These are phyloP conservation scores for Alternaria gansuensis DNA, from an alignment of 2,329 filamentous ascomycete genomes.

Conservation along the genomic window DNA sequence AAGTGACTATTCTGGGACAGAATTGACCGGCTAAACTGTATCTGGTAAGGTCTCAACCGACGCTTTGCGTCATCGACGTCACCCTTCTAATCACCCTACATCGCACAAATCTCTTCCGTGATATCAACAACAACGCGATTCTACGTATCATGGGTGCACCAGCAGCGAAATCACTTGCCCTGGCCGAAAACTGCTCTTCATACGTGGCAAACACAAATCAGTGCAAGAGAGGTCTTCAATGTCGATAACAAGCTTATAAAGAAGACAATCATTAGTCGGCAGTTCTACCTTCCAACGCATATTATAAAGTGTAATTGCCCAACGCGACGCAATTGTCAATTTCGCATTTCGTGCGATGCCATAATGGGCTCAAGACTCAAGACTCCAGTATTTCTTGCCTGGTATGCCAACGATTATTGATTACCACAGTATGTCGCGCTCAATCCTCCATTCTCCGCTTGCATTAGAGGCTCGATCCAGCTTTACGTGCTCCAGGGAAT, in stretches of 20 bases:
- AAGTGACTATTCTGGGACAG: too few species aligned
- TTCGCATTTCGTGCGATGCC: neutral
- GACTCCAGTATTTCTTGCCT: too few species aligned
- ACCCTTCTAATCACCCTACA: neutral
- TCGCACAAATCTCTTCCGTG: neutral
- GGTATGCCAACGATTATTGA: neutral
- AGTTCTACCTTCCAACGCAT: neutral
- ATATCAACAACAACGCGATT: neutral
- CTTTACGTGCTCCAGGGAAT: slow-evolving; percentile 23
- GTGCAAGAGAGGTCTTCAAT: neutral
- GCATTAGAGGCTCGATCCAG: slow-evolving; percentile 16
- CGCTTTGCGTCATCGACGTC: neutral
- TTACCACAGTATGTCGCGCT: neutral
- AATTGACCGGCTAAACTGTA: neutral
- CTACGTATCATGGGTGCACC: neutral
- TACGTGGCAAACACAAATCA: neutral
- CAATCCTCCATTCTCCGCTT: neutral
- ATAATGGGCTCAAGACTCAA: neutral
- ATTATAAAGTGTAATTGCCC: neutral
- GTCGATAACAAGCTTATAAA: neutral
- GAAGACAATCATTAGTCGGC: neutral
- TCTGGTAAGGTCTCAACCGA: neutral
- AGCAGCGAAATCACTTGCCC: too few species aligned
- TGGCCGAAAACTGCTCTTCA: neutral
- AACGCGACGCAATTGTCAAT: neutral